Evolutionary conservation across 2,329 filamentous ascomycete genomes (phyloP).

Genomic region (Arthrobotrys pseudoclavata): DNA sequence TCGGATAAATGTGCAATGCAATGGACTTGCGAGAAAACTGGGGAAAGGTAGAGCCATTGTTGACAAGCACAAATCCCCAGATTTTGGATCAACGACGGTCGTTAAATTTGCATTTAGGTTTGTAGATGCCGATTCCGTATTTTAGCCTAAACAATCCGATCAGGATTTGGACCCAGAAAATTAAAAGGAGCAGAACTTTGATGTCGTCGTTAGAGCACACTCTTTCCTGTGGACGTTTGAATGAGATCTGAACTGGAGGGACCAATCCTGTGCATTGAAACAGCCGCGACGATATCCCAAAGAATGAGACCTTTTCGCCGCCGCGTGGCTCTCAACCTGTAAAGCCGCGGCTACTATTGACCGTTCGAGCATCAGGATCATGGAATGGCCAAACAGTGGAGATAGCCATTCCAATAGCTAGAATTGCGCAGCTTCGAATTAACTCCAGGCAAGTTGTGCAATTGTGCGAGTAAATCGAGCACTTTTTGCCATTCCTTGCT

Average conservation of each 20-base stretch:
- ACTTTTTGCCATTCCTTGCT: slow-evolving; percentile 14
- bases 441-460: not conserved
- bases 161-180: slow-evolving; percentile 8
- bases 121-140: slow-evolving; percentile 24
- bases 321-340: slow-evolving; percentile 6
- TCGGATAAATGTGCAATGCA: slow-evolving; percentile 57
- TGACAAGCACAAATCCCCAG: slow-evolving; percentile 45
- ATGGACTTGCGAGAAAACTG: slow-evolving; percentile 31
- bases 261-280: slow-evolving; percentile 2
- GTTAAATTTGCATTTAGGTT: slow-evolving; percentile 44
- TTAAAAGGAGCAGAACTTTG: not conserved
- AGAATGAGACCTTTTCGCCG: not conserved
- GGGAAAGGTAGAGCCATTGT: slow-evolving; percentile 24
- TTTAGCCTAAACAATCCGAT: slow-evolving; percentile 51
- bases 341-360: not conserved
- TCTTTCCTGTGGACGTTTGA: not conserved
- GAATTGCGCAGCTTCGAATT: not conserved
- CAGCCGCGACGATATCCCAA: not conserved
- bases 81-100: slow-evolving; percentile 46
- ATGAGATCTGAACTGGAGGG: not conserved
- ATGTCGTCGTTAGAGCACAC: not conserved
- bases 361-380: not conserved
- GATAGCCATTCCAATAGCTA: not conserved
- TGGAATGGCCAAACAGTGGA: not conserved
- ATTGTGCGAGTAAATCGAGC: not conserved